phyloP scores from a whole-genome alignment of 768 basidiomycete species.

The Boletus eberwhitei region DNA sequence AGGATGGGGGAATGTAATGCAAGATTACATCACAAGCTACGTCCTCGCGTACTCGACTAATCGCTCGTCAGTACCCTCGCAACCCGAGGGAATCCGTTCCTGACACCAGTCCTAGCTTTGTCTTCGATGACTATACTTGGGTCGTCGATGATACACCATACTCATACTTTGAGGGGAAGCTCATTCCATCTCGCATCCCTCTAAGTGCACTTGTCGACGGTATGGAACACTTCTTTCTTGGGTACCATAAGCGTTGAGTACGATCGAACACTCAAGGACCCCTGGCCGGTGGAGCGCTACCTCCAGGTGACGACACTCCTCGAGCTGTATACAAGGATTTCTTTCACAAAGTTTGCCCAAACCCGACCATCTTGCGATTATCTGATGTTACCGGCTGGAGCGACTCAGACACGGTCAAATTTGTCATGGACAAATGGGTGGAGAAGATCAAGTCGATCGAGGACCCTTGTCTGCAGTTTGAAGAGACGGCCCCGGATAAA shows the following conservation, averaged over 20 bases:
- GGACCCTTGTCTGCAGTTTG: neutral
- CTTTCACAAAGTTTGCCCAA: neutral
- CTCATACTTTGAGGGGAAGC: neutral
- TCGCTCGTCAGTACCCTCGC: neutral
- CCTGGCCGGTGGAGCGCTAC: neutral
- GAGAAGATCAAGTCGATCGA: neutral
- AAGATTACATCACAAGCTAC: neutral
- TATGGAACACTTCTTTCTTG: neutral
- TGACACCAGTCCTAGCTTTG: neutral
- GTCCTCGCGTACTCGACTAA: neutral
- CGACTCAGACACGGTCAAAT: neutral
- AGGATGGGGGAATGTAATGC: neutral
- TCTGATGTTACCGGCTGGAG: neutral
- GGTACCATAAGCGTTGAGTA: neutral
- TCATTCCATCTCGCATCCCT: neutral
- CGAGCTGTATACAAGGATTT: slow-evolving; percentile 3
- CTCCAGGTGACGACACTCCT: neutral
- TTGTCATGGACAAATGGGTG: neutral
- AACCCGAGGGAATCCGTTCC: neutral
- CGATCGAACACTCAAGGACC: neutral
- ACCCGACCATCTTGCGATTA: neutral
- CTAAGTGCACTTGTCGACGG: neutral
- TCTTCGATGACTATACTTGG: neutral
- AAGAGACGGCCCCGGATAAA: neutral
- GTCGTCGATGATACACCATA: neutral